Conservation (phyloP, 139 green algal species). For the Chlorella vulgaris region DNA sequence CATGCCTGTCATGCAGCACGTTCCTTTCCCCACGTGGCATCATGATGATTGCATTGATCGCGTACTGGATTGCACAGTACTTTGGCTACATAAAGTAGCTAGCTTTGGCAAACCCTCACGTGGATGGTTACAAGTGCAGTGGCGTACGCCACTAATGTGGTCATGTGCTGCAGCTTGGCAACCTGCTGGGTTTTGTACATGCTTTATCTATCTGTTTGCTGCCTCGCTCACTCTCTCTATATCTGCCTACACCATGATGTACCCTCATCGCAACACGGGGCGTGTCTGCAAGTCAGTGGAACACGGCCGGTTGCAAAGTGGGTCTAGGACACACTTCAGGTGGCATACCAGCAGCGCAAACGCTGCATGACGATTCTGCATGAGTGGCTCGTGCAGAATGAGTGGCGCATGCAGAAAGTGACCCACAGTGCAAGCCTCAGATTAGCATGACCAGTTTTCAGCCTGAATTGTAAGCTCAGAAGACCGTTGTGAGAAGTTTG, state of each 20-base stretch:
- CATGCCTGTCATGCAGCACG: not conserved
- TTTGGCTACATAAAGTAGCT: not conserved
- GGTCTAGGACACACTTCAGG: too few relatives aligned
- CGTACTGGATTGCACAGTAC: not conserved
- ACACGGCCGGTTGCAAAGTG: too few relatives aligned
- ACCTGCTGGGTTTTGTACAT: too few relatives aligned
- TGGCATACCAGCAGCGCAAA: not conserved
- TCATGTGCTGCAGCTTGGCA: too few relatives aligned
- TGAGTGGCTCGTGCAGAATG: too few relatives aligned
- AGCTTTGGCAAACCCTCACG: not conserved
- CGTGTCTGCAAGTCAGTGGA: not conserved
- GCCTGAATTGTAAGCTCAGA: slow-evolving; percentile 25
- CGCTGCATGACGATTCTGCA: not conserved
- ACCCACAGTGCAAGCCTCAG: slow-evolving; percentile 16
- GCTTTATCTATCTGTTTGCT: not conserved
- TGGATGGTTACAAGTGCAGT: too few relatives aligned
- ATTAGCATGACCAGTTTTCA: slow-evolving; percentile 53
- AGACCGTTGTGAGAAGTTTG: slow-evolving; percentile 50
- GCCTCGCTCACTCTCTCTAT: not conserved
- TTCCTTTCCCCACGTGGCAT: not conserved
- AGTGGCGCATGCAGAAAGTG: not conserved
- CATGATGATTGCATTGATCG: not conserved
- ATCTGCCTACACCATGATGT: not conserved
- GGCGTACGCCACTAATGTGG: too few relatives aligned
- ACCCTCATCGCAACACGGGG: too few relatives aligned